These are phyloP conservation scores for Byssothecium circinans DNA, from an alignment of 2,329 filamentous ascomycete species.

Conservation along the genomic window DNA sequence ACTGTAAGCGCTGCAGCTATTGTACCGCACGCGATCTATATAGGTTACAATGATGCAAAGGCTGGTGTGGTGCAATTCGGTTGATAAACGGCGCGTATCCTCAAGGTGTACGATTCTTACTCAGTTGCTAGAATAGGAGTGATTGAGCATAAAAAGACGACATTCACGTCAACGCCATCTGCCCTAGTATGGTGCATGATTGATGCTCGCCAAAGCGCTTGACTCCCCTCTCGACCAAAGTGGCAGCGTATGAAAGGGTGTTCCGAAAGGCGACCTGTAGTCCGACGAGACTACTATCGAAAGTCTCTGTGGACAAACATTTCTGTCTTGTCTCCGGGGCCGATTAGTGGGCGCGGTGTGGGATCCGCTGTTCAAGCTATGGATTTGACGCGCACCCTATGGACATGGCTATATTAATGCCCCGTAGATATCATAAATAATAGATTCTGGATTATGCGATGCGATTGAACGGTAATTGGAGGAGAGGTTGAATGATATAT, in stretches of 20 bases:
- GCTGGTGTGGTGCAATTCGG: constrained; percentile 45
- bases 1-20: constrained; percentile 50
- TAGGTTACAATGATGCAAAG: constrained; percentile 57
- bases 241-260: constrained; percentile 51
- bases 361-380: constrained; percentile 52
- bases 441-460: constrained; percentile 45
- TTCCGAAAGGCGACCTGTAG: constrained; percentile 49
- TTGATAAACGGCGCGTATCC: constrained; percentile 21
- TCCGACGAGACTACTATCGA: constrained; percentile 51
- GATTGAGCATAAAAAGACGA: constrained; percentile 46
- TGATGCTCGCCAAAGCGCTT: constrained; percentile 26
- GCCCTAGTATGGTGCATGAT: constrained; percentile 52
- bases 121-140: constrained; percentile 1
- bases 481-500: too few relatives aligned
- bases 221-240: constrained; percentile 47
- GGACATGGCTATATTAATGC: constrained; percentile 1
- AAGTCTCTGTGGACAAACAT: constrained; percentile 49
- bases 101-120: constrained; percentile 18
- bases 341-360: constrained; percentile 51
- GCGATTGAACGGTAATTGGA: constrained; percentile 24
- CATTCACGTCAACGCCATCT: constrained; percentile 53
- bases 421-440: constrained; percentile 45
- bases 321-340: constrained; percentile 43
- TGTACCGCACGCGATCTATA: constrained; percentile 50
- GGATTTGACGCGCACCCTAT: not conserved